These are phyloP conservation scores for Papiliotrema nemorosa DNA, from an alignment of 1,284 basidiomycete genomes.

Conservation along the genomic window DNA sequence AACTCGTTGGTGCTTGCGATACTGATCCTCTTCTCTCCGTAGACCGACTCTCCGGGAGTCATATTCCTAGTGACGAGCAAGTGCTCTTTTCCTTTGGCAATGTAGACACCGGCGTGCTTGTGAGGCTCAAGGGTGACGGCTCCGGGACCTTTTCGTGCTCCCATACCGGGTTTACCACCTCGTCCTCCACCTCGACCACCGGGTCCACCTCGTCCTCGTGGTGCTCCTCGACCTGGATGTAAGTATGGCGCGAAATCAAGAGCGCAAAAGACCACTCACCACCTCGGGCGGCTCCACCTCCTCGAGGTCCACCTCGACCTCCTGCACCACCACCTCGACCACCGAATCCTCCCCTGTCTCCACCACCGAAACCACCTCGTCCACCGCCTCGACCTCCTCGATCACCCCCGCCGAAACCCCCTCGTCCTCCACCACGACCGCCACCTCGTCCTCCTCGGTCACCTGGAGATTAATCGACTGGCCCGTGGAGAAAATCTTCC, in stretches of 20 bases:
- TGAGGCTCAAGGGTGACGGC: slow-evolving; percentile 93
- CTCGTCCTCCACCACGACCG: slow-evolving; percentile 42
- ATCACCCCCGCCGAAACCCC: slow-evolving; percentile 50
- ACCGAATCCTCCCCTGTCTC: slow-evolving; percentile 47
- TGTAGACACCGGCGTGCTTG: slow-evolving; percentile 88
- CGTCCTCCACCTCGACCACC: slow-evolving; percentile 53
- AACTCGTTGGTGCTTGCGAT: slow-evolving; percentile 64
- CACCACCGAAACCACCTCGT: slow-evolving; percentile 37
- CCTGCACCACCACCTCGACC: slow-evolving; percentile 36
- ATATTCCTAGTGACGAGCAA: slow-evolving; percentile 97
- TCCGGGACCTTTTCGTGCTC: slow-evolving; percentile 67
- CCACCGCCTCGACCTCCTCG: slow-evolving; percentile 42
- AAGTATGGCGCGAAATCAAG: background rate
- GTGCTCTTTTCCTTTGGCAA: slow-evolving; percentile 89
- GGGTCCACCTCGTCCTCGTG: slow-evolving; percentile 50
- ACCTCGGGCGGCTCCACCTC: slow-evolving; percentile 11
- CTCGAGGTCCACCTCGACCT: slow-evolving; percentile 49
- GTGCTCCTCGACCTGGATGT: slow-evolving; percentile 32
- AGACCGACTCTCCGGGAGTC: slow-evolving; percentile 94
- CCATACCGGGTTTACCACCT: slow-evolving; percentile 53
- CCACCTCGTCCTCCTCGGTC: slow-evolving; percentile 52
- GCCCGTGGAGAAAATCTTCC: background rate
- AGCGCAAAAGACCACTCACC: background rate
- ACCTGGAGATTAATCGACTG: slow-evolving; percentile 39
- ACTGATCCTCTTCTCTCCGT: slow-evolving; percentile 94